Evolutionary conservation across 176 grass and related monocot species (phyloP).

Genomic region (Ampelocalamus luodianensis): DNA sequence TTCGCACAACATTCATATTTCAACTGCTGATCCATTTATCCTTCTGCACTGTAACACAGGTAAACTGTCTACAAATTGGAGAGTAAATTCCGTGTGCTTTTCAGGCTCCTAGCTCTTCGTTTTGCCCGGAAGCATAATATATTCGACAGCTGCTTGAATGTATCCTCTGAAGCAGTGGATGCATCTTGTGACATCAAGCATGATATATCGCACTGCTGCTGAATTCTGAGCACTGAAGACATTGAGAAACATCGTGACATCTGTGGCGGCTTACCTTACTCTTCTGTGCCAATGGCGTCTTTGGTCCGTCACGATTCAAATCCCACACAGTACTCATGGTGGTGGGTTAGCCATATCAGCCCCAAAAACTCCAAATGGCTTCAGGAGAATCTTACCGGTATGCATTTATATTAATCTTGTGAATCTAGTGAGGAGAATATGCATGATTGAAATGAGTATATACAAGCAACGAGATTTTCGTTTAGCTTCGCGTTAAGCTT

Average conservation of each 20-base stretch:
- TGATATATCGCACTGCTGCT: neutral
- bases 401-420: constrained; percentile 26
- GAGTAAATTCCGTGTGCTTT: constrained; percentile 24
- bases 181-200: neutral
- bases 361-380: constrained; percentile 82
- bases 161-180: constrained; percentile 1
- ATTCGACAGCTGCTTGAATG: neutral
- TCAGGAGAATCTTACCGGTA: constrained; percentile 70
- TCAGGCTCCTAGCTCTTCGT: constrained; percentile 20
- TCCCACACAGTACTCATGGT: constrained; percentile 50
- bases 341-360: constrained; percentile 70
- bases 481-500: neutral
- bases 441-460: neutral
- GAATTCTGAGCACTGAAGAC: constrained; percentile 23
- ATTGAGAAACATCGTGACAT: neutral
- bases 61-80: constrained; percentile 12
- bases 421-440: neutral
- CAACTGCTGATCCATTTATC: constrained; percentile 9
- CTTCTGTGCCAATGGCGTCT: constrained; percentile 39
- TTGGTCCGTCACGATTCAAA: constrained; percentile 37
- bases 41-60: constrained; percentile 23
- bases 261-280: constrained; percentile 5
- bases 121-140: constrained; percentile 28
- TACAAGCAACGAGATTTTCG: neutral
- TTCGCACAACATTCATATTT: too few relatives aligned